A percentile compares a stretch with the other conserved stretches of the same genome.
These are phyloP conservation scores for Bruguiera gymnorhiza DNA, from an alignment of 345 rosid species.

Conservation along the genomic window DNA sequence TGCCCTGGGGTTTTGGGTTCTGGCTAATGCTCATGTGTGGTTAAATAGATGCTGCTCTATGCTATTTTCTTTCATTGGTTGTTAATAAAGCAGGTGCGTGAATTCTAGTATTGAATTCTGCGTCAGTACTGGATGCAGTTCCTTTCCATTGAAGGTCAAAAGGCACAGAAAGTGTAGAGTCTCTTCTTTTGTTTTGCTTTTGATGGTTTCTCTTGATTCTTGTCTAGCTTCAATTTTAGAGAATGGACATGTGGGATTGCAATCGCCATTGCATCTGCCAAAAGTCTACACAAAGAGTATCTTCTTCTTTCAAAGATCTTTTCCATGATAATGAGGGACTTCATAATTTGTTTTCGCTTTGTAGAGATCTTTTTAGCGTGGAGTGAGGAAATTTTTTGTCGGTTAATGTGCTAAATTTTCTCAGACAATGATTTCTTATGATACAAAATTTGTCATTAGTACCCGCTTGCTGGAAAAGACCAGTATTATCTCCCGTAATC, in stretches of 20 bases:
- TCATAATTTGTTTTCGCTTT: constrained; percentile 12
- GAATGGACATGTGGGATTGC: constrained; percentile 6
- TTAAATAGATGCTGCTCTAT: background rate
- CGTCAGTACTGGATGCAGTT: constrained; percentile 12
- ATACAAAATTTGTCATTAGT: no score
- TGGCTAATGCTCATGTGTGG: constrained; percentile 1
- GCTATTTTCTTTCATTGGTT: no score
- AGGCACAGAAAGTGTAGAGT: background rate
- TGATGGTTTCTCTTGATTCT: background rate
- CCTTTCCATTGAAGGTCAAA: constrained; percentile 19
- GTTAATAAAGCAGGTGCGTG: constrained; percentile 20
- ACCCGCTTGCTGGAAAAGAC: background rate
- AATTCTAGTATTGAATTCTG: constrained; percentile 1
- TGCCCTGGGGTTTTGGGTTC: constrained; percentile 1
- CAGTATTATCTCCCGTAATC: background rate
- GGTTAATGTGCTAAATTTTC: background rate
- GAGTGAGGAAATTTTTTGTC: background rate
- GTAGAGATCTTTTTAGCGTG: constrained; percentile 14
- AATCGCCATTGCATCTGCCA: constrained; percentile 3
- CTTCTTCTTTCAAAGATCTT: constrained; percentile 5
- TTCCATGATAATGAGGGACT: constrained; percentile 2
- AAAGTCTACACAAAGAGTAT: constrained; percentile 11
- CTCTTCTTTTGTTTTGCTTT: background rate
- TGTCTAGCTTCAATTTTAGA: constrained; percentile 1
- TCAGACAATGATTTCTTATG: no score